Base-by-base conservation (phyloP, 345 rosid species). In the Citrus australasica region DNA sequence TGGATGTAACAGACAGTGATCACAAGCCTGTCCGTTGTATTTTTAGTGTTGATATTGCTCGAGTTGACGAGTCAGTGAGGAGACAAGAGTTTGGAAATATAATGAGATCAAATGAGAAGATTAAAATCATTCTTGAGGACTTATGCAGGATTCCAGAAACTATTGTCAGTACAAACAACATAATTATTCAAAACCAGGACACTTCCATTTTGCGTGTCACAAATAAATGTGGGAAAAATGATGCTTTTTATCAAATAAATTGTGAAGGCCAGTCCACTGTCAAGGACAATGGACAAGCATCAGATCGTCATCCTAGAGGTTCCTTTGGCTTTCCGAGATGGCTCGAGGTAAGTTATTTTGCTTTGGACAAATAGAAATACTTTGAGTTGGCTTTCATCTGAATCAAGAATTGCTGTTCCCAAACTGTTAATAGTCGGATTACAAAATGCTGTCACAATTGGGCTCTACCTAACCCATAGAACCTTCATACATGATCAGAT, bases 1-100 rank as follows among this genome's bases (percentile, higher is more conserved):
- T 92, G 95, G 97, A 91, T 69, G 97, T 92, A 40, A 86, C 88
- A 35, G 97, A 91, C 87, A 92, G 97, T 84, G 97, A 92, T 82
- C 95, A 92, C 89, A 92, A 92, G 85, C 97, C 97, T 9, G 93
- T 92, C 30, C 89, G 93, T 46, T 91, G 95, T 79, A 63, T 88
- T 73, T 92, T 91, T 74, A 79, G 72, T 73, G 84, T 91, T 46
- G 88, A 90, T 76, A 78, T 92, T 35, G 90, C 95, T 66, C 92
- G 86, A 32, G 87, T 91, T 40, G 97, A 91, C 68, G 92, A 92
- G 77, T 92, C 95, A 72, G 85, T 90, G 7, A 86, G 93, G 87
- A 87, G 97, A 78, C 90, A 91, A 86, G 92, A 89, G 74, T 85
- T 88, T 63, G 95, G 93, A 51, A 83, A 87, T 37, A 84, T 89